Base-by-base conservation (phyloP, 2,329 filamentous ascomycete species). In the Fusarium hainanense region DNA sequence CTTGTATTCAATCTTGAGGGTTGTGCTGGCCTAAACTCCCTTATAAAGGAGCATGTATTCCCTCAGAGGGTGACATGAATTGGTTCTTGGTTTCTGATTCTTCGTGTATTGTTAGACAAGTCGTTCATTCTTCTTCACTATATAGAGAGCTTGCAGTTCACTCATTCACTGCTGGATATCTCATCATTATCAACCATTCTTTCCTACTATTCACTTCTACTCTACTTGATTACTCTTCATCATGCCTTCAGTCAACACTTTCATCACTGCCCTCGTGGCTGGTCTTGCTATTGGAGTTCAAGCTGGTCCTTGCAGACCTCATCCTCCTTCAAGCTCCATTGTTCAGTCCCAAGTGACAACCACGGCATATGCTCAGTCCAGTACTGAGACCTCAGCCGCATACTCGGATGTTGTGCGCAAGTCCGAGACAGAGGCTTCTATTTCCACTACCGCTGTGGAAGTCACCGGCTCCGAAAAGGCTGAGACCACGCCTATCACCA, bases 101-200 rank as follows among this genome's bases (percentile, higher is more conserved):
- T 51, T 44, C 27, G 32, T 59, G 48, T 21, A 32, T 52, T 49
- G 47, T 60, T 60, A 41, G 41, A 52, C n/a, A 28, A 54, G 43
- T 61, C 47, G 16, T 51, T 52, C 23, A 28, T 49, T 56, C 40
- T 44, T 41, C 41, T 27, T 20, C 59, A 28, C 50, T 68, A 70
- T 70, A 70, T 70, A 70, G 58, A 68, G 63, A 54, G 43, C 50
- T 46, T 60, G 37, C 67, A 57, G 67, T 64, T 65, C 68, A 57
- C 54, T 70, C 68, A 23, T 65, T 71, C 43, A 37, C 47, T 60
- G 49, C 18, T 30, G 34, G 25, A 54, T 47, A 61, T 21, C 52
- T 65, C 59, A 27, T 51, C 27, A 40, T 30, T 40, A 44, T 28
- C 44, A 25, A 27, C 23, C 40, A 21, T 55, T 44, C 46, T 54